phyloP scores from a whole-genome alignment of 352 stramenopile genomes.

The Phytophthora multivora region DNA sequence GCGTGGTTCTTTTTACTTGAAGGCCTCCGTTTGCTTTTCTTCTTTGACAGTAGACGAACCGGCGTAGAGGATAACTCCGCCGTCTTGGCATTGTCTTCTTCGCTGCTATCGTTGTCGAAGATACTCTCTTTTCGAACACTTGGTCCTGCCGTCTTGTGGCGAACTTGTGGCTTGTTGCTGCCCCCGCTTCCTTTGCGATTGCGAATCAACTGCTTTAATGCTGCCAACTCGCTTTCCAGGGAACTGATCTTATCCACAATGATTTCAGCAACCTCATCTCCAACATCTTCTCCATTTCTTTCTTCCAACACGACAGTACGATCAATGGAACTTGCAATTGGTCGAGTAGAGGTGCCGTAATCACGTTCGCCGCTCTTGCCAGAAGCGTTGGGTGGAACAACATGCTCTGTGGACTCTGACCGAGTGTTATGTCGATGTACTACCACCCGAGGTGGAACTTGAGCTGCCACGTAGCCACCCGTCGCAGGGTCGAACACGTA shows the following conservation, averaged over 20 bases:
- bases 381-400: neutral
- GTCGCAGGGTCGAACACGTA: constrained; percentile 73
- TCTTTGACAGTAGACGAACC: constrained; percentile 4
- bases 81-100: constrained; percentile 38
- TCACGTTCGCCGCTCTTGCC: neutral
- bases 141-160: constrained; percentile 7
- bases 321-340: neutral
- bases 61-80: constrained; percentile 14
- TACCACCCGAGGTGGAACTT: constrained; percentile 7
- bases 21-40: constrained; percentile 16
- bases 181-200: constrained; percentile 41
- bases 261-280: constrained; percentile 61
- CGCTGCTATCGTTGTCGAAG: constrained; percentile 68
- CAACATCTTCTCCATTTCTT: constrained; percentile 17
- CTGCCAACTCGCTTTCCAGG: constrained; percentile 65
- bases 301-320: neutral
- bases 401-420: constrained; percentile 9
- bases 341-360: neutral
- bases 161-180: constrained; percentile 7
- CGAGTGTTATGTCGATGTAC: constrained; percentile 6
- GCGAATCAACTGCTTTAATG: constrained; percentile 71
- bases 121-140: constrained; percentile 70
- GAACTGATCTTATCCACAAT: constrained; percentile 86
- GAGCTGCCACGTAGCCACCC: constrained; percentile 58
- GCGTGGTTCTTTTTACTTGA: constrained; percentile 31